These are phyloP conservation scores for Neonectria magnoliae DNA, from an alignment of 2,329 filamentous ascomycete species.

Conservation along the genomic window DNA sequence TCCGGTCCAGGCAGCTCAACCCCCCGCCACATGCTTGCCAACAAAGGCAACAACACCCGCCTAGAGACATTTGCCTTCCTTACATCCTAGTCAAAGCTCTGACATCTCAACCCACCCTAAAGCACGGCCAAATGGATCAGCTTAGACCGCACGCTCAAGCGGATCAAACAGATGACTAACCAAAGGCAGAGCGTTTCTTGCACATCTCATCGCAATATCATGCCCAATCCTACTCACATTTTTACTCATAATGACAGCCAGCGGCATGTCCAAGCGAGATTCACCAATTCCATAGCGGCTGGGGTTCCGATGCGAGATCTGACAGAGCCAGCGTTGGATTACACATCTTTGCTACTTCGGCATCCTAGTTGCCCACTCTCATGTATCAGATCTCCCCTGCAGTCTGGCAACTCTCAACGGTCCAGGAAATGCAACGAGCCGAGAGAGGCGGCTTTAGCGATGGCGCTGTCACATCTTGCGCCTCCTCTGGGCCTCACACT, in stretches of 20 bases:
- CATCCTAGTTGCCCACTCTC: conserved; percentile 19
- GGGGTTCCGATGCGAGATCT: conserved; percentile 31
- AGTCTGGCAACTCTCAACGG: conserved; percentile 40
- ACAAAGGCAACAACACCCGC: conserved; percentile 7
- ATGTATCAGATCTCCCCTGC: conserved; percentile 37
- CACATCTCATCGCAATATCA: conserved; percentile 12
- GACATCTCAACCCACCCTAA: conserved; percentile 14
- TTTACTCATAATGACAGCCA: conserved; percentile 6
- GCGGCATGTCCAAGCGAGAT: conserved; percentile 14
- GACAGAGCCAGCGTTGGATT: conserved; percentile 27
- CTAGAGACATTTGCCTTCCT: background rate
- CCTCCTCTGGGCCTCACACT: conserved; percentile 17
- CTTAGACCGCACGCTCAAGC: conserved; percentile 16
- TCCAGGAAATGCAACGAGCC: conserved; percentile 35
- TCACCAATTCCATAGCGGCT: conserved; percentile 8
- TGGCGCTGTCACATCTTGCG: conserved; percentile 20
- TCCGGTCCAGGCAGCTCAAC: conserved; percentile 13
- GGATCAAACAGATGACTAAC: conserved; percentile 31
- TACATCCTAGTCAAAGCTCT: conserved; percentile 9
- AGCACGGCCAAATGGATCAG: conserved; percentile 13
- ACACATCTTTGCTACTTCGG: conserved; percentile 35
- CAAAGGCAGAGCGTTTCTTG: conserved; percentile 22
- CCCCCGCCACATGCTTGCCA: conserved; percentile 14
- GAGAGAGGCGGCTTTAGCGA: conserved; percentile 25
- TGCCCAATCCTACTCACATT: conserved; percentile 17